Base-by-base conservation (phyloP, 106 monocot genomes). In the Allium sativum region DNA sequence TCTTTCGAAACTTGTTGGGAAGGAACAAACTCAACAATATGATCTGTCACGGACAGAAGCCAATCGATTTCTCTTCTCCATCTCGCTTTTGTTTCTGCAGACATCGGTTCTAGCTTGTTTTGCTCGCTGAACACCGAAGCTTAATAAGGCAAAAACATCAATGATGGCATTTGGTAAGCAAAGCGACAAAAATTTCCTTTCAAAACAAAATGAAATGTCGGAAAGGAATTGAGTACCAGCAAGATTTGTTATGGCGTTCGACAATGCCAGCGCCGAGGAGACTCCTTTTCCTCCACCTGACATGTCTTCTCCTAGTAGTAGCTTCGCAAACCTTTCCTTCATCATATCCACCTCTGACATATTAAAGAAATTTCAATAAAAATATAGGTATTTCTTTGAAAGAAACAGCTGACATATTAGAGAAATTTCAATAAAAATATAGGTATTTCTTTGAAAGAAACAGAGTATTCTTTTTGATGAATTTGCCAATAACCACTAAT, bases 51-150 rank as follows among this genome's bases (percentile, higher is more conserved):
- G 17, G 83, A 87, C 48, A 92, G 59, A 60, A 92, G 81, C 87
- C 86, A 92, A 40, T 81, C 87, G 14, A 92, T 73, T 60, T 92
- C 92, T 65, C 68, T 87, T 58, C 71, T 84, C 92, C 92, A 92
- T 48, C 87, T 73, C 8, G 68, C 51, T 62, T 78, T 92, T 68
- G 64, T 81, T 44, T 92, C 92, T 18, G 65, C 44, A 17, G 83
- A 52, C 75, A 92, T 86, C 15, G 92, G 92, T 46, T 92, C 92
- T 42, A 92, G 59, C 12, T 70, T 68, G 48, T 76, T 45, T 73
- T 92, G 87, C 51, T 92, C 92, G 1, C 81, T 75, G 45, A 92
- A 92, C 9, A 84, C 83, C 54, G 92, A 92, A 71, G 92, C 92
- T 87, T 76, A 68, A 31, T 31, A 31, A 42, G 14, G 55, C n/a